Evolutionary conservation across 2,329 filamentous ascomycete genomes (phyloP), one percentile per base, ranked within the genome.

Genomic region (Diaporthe nobilis): DNA sequence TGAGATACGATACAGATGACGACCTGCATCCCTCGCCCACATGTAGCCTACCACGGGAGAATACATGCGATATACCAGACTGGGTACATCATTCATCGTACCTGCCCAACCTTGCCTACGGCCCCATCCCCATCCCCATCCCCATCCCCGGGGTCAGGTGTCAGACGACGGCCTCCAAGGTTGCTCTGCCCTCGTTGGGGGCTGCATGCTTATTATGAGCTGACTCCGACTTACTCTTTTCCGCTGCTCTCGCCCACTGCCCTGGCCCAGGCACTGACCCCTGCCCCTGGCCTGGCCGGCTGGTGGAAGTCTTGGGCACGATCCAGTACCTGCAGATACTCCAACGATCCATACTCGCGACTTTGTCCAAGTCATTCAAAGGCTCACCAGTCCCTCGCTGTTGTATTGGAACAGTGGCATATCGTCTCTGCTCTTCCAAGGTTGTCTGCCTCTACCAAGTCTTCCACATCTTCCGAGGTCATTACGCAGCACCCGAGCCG

Each of bases 261-360:
- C 58, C 47, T 61, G 58, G n/a, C 20, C 55, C 42, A 42, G 39
- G 55, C 55, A 34, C 22, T 34, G 42, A 22, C 37, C 44, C 7
- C 44, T 37, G 28, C 22, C n/a, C 44, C 22, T 51, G 49, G 34
- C 20, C 20, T 37, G 55, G 34, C 47, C 31, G 22, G 22, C 55
- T 51, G 44, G 25, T 7, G 6, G n/a, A 74, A 74, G 71, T 76
- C 71, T 20, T 71, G 57, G 65, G 75, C 75, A 76, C 71, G 55
- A 63, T 47, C 22, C 47, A 74, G 75, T 74, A 76, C 75, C 72
- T 76, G 75, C 75, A 76, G 75, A 76, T 71, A 71, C 71, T 76
- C 49, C 72, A 71, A 74, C 17, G 13, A 13, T 51, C 51, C 28
- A 58, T 71, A 42, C 72, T 37, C n/a, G 57, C 57, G n/a, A 53